Evolutionary conservation across 2,329 filamentous ascomycete species (phyloP), one percentile per base, ranked within the genome.

Genomic region (Clathrospora elynae): DNA sequence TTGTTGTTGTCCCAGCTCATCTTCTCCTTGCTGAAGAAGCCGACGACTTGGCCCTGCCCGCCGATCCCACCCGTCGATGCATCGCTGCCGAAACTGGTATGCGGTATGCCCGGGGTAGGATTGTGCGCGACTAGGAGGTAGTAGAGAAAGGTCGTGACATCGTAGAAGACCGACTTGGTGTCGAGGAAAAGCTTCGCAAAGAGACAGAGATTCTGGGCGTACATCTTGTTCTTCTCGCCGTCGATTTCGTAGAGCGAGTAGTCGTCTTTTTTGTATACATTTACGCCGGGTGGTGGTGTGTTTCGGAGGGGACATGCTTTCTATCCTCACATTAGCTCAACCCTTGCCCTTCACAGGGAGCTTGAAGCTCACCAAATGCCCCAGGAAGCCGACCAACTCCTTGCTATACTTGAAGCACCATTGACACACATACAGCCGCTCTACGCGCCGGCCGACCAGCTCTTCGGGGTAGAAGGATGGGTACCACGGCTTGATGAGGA

Each of bases 1-100:
- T 97, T 99, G 71, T 99, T 97, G 62, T 92, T 91, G 63, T 99
- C 93, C 92, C 93, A 99, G 3, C 90, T 96, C 78, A 96, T 87
- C 70, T 97, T 97, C 71, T 99, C 93, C 68, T 99, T 97, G 52
- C 88, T 95, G 75, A 97, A 99, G 78, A 97, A 97, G n/a, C 93
- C 93, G 1, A 92, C 82, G 19, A 96, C 85, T 62, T 86, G 83
- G 3, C 56, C 51, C 12, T 49, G 43, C 7, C 23, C 30, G 3
- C 49, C 37, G 3, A 29, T 14, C 3, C 9, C 16, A 10, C 17
- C 22, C n/a, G 24, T 16, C 5, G 11, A 23, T 16, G 8, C 24
- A 12, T 50, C 50, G 2, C 28, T 28, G 3, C 48, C 46, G 11
- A 57, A 71, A 62, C 44, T 64, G 56, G 55, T 62, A 24, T 34